Base-by-base conservation (phyloP, 257 asterid species). In the Salvia splendens region DNA sequence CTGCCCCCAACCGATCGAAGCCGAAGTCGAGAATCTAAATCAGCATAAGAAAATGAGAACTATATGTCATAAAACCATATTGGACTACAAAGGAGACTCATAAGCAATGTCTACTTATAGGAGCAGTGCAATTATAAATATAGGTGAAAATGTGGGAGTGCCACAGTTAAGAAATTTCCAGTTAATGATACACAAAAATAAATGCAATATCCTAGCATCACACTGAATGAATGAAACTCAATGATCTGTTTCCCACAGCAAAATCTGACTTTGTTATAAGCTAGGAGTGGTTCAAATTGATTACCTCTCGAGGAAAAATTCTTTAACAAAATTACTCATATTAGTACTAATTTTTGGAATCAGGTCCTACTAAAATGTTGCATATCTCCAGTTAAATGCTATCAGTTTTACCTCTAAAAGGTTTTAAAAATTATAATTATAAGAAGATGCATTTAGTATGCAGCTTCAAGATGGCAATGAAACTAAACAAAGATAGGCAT, bases 1-100 rank as follows among this genome's bases (percentile, higher is more conserved):
- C 96, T 65, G 96, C 97, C 52, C 99, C 99, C 84, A 93, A 71
- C 49, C 99, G 95, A 78, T 93, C 97, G 53, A 93, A 90, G 75
- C 86, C 99, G 64, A 93, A 93, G 84, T 93, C 99, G 64, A 93
- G 96, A 78, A 93, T 85, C 99, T 93, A 64, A 71, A 80, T 33
- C 66, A 35, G 69, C 79, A 82, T 61, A 68, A 77, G 57, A 76
- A 16, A 48, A 48, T 35, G 32, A 20, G 40, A 57, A 17, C 35
- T 8, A 5, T 5, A 20, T 17, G 20, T 60, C 50, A 35, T 24
- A 12, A 28, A 60, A 8, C 43, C 16, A 47, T 48, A 69, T 51
- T 5, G 53, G 64, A 74, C 75, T 53, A 52, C 64, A 53, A 58
- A 52, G 35, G 32, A 43, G 48, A 61, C 72, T 17, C 47, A 61